Conservation (phyloP, 257 asterid genomes). For the Cinchona pubescens region DNA sequence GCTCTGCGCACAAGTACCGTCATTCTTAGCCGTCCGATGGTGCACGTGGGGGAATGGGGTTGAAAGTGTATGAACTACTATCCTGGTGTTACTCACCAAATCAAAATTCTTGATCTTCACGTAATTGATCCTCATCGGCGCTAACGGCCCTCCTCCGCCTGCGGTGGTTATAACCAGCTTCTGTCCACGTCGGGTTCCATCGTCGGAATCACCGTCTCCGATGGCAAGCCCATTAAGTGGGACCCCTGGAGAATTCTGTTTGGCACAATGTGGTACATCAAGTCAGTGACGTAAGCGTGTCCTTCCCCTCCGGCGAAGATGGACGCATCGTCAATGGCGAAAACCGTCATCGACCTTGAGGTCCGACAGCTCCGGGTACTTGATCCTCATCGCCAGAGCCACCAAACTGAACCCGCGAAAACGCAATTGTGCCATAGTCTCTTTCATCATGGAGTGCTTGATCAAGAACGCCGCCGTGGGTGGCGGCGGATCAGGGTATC, state of each 20-base stretch:
- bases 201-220: conserved; percentile 46
- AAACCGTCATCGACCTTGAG: conserved; percentile 57
- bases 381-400: conserved; percentile 56
- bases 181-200: conserved; percentile 54
- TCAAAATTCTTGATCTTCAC: conserved; percentile 47
- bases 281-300: conserved; percentile 47
- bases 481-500: conserved; percentile 45
- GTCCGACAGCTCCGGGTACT: conserved; percentile 40
- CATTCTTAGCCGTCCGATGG: not conserved
- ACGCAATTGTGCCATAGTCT: conserved; percentile 59
- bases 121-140: conserved; percentile 64
- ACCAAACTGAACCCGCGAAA: conserved; percentile 49
- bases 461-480: conserved; percentile 26
- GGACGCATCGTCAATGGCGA: conserved; percentile 66
- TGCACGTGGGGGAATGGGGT: conserved; percentile 49
- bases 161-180: conserved; percentile 56
- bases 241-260: conserved; percentile 47
- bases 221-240: conserved; percentile 39
- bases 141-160: conserved; percentile 52
- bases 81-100: conserved; percentile 50
- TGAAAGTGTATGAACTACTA: conserved; percentile 64
- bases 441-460: conserved; percentile 53
- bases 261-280: conserved; percentile 67
- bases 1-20: not conserved
- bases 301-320: conserved; percentile 51